Percentiles rank a stretch among this genome's conserved stretches.
phyloP scores from a whole-genome alignment of 2,329 filamentous ascomycete genomes.

The Botrytis elliptica region DNA sequence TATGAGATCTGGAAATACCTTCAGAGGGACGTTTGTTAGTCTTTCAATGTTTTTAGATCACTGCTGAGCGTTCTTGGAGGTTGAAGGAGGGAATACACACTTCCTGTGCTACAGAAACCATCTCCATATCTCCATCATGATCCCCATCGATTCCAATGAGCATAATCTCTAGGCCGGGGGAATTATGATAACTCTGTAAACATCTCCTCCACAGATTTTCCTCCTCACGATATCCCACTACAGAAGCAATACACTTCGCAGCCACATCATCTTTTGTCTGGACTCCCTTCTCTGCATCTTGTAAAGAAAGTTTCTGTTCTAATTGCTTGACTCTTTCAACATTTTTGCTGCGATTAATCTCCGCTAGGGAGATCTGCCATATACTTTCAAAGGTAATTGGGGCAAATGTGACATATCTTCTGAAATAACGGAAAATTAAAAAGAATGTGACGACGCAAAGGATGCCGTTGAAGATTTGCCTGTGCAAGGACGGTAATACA shows the following conservation, averaged over 20 bases:
- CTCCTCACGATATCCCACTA: constrained; percentile 28
- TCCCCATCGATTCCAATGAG: constrained; percentile 28
- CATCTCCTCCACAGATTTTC: constrained; percentile 24
- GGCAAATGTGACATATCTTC: constrained; percentile 21
- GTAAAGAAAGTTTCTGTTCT: constrained; percentile 16
- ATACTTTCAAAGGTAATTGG: constrained; percentile 27
- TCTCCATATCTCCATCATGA: constrained; percentile 26
- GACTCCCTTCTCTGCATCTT: constrained; percentile 24
- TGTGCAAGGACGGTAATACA: constrained; percentile 7
- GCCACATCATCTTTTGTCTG: constrained; percentile 19
- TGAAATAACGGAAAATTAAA: constrained; percentile 23
- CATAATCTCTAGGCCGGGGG: constrained; percentile 25
- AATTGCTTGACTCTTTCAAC: constrained; percentile 21
- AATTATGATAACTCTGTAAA: constrained; percentile 25
- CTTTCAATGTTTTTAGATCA: neutral
- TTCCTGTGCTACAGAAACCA: constrained; percentile 27
- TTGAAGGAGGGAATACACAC: neutral
- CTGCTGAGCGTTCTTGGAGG: neutral
- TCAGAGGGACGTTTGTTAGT: neutral
- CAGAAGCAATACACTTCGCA: constrained; percentile 24
- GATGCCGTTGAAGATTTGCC: constrained; percentile 22
- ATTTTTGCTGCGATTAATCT: constrained; percentile 27
- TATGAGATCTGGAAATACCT: constrained; percentile 25
- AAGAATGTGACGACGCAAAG: constrained; percentile 24
- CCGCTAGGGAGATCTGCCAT: constrained; percentile 27